Evolutionary conservation across 345 rosid genomes (phyloP), one percentile per base, ranked within the genome.

Genomic region (Sonneratia caseolaris): DNA sequence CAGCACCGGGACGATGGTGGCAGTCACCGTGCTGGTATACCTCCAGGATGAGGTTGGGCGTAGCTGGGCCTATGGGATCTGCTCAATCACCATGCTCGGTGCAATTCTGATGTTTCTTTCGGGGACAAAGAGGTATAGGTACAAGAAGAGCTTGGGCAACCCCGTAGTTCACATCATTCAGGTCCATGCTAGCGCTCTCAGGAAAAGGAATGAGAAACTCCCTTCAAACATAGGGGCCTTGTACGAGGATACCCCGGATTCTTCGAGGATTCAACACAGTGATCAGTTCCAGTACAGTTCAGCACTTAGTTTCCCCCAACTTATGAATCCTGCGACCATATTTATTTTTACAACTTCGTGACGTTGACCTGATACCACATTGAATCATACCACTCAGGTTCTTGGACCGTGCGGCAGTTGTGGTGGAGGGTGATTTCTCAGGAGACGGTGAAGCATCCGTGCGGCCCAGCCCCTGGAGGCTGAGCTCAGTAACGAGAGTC

Each of bases 111-210:
- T 89, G 47, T 84, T 93, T 76, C 76, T 91, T 51, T 85, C 80
- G 7, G 93, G 96, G 57, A 86, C 82, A 10, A 86, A 79, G 69
- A 81, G 75, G 27, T 93, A 87, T 56, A 82, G 98, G 73, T 89
- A 87, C 75, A 91, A 93, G 88, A 87, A 86, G 70, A 78, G 89
- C 76, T 49, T 66, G 76, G 96, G 97, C 22, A 93, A 92, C 79
- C 97, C 97, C 6, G 78, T 91, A 16, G 92, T 91, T 43, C 96
- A 87, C 68, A 87, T 93, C 68, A 73, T 81, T 72, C 98, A 93
- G 72, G 93, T 93, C 47, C 73, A 88, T 71, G 87, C 71, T 5
- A 97, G 92, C 66, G 79, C 97, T 5, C 37, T 77, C 36, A 82
- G 71, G 72, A 93, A 91, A 74, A 86, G 88, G 71, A 76, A 84